Base-by-base conservation (phyloP, 257 asterid species). In the Salvia miltiorrhiza region DNA sequence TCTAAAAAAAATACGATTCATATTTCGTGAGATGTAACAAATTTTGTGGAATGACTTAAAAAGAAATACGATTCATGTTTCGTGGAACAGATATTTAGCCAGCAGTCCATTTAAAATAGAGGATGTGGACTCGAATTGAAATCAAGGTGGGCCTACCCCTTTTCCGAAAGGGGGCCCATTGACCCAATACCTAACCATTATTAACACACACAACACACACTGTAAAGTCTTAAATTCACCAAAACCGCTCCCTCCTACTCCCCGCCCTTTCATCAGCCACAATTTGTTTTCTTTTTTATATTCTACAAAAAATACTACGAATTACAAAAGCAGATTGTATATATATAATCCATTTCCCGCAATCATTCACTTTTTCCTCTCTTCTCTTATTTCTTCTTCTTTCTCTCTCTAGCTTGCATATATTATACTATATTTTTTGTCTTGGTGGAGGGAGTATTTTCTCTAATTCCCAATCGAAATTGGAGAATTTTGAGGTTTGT, bases 281-380 rank as follows among this genome's bases (percentile, higher is more conserved):
- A 1, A 33, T 28, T 33, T 35, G 13, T 13, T 20, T 43, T 28
- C 0, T 30, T 37, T 55, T 55, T 33, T 32, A n/a, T 4, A 24
- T 14, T 8, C 19, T 2, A 28, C 41, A 10, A 57, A 43, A 21
- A 3, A 9, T 16, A 10, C 1, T 48, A 28, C 13, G 23, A 7
- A 28, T 49, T 9, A 54, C 4, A 58, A 66, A 58, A 35, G 44
- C 14, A 28, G 63, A 39, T 16, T 32, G 54, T 23, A 70, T 67
- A 48, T 45, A 78, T 69, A 68, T 67, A 65, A 70, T 81, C 76
- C 78, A 43, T 75, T 79, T 73, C 77, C 80, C 76, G 82, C 88
- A 80, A 77, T 80, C 80, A 73, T 74, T 72, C 68, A 72, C 82
- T 69, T 74, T 54, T 69, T 71, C 53, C 35, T 53, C 74, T 70